Conservation (phyloP, 441 rosid species). For the Macaranga tanarius region DNA sequence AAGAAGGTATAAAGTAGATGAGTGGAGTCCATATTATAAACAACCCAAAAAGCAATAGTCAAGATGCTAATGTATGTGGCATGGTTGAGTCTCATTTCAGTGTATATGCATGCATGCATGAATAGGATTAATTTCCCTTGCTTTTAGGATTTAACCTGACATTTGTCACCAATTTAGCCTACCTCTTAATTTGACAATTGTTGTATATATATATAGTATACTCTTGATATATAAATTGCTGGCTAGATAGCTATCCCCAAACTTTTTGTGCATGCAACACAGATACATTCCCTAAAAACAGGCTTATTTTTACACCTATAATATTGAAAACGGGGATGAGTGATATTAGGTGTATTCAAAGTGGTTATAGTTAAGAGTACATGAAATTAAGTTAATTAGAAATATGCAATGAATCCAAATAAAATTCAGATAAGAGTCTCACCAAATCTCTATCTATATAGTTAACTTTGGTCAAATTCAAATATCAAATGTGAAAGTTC, state of each 20-base stretch:
- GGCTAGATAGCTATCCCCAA: neutral
- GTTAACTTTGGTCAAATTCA: neutral
- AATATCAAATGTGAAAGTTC: neutral
- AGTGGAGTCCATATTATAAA: no score
- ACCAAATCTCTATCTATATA: neutral
- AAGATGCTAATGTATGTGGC: no score
- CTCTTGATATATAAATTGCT: neutral
- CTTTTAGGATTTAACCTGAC: neutral
- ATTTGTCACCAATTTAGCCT: slow-evolving; percentile 1
- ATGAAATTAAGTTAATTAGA: no score
- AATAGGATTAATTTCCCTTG: neutral
- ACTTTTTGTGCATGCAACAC: neutral
- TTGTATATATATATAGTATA: neutral
- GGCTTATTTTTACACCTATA: no score
- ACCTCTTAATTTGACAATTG: neutral
- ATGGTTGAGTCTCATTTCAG: no score
- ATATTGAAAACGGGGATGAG: no score
- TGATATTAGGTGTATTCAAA: no score
- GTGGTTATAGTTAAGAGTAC: no score
- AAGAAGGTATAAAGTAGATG: no score
- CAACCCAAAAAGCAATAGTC: no score
- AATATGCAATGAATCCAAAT: neutral
- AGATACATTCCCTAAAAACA: neutral
- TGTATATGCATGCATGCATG: neutral
- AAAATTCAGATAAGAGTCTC: no score